phyloP scores from a whole-genome alignment of 768 basidiomycete genomes.

The Paxillus involutus region DNA sequence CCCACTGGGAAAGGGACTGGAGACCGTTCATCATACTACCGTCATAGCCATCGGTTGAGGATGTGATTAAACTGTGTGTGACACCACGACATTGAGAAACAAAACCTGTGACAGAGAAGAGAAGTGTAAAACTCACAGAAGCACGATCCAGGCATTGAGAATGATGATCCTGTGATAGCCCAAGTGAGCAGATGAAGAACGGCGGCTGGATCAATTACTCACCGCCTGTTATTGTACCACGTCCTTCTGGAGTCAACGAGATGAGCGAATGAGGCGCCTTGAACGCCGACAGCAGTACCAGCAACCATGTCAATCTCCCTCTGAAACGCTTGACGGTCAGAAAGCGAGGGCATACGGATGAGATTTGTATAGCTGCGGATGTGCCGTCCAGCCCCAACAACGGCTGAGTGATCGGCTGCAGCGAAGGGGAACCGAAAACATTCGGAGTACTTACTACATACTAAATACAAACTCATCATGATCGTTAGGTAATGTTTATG shows the following conservation, averaged over 20 bases:
- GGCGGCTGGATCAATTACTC: slow-evolving; percentile 8
- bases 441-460: too few relatives aligned
- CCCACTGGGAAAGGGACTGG: slow-evolving; percentile 67
- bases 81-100: neutral
- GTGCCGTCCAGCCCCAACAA: too few relatives aligned
- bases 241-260: slow-evolving; percentile 64
- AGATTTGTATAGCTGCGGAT: too few relatives aligned
- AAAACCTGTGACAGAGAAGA: neutral
- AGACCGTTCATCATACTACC: slow-evolving; percentile 82
- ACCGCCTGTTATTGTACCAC: slow-evolving; percentile 81
- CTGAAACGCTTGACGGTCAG: neutral
- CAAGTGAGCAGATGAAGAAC: neutral
- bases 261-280: slow-evolving; percentile 43
- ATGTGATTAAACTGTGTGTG: slow-evolving; percentile 60
- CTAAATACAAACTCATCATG: too few relatives aligned
- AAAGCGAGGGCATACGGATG: slow-evolving; percentile 7
- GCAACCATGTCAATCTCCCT: slow-evolving; percentile 45
- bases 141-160: slow-evolving; percentile 69
- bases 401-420: too few relatives aligned
- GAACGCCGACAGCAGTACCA: slow-evolving; percentile 38
- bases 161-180: slow-evolving; percentile 29
- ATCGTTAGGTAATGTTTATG: too few relatives aligned
- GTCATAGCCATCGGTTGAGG: slow-evolving; percentile 75
- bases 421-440: too few relatives aligned
- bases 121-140: slow-evolving; percentile 45